Conservation (phyloP, 257 asterid species). For the Striga asiatica region DNA sequence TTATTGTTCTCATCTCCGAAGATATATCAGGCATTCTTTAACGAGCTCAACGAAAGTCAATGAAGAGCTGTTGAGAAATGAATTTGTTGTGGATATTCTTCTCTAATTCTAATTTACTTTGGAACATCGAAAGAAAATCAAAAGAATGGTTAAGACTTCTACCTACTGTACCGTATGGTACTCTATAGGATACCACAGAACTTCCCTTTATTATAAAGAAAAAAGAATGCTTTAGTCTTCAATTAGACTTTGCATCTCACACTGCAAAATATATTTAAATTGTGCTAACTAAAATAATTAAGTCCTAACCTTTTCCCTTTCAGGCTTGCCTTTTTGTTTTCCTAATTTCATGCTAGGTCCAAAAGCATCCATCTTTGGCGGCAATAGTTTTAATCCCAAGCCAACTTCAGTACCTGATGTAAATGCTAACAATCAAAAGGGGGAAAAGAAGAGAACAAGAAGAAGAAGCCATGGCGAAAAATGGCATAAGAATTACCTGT, state of each 20-base stretch:
- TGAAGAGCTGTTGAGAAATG: background rate
- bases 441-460: slow-evolving; percentile 11
- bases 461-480: slow-evolving; percentile 4
- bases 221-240: background rate
- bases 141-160: no score
- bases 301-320: slow-evolving; percentile 46
- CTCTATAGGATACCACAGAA: no score
- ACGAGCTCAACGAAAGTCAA: background rate
- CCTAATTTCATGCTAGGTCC: slow-evolving; percentile 29
- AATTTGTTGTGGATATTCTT: background rate
- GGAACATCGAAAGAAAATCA: background rate
- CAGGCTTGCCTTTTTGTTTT: slow-evolving; percentile 41
- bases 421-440: slow-evolving; percentile 13
- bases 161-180: no score
- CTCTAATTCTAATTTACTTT: no score
- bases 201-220: no score
- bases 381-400: slow-evolving; percentile 24
- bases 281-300: background rate
- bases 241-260: background rate
- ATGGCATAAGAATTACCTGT: slow-evolving; percentile 29
- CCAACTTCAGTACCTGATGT: slow-evolving; percentile 38
- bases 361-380: slow-evolving; percentile 24
- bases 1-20: background rate
- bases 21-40: background rate
- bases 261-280: background rate